phyloP scores from a whole-genome alignment of 1,139 yeast genomes.

The Zygosaccharomyces sapae region DNA sequence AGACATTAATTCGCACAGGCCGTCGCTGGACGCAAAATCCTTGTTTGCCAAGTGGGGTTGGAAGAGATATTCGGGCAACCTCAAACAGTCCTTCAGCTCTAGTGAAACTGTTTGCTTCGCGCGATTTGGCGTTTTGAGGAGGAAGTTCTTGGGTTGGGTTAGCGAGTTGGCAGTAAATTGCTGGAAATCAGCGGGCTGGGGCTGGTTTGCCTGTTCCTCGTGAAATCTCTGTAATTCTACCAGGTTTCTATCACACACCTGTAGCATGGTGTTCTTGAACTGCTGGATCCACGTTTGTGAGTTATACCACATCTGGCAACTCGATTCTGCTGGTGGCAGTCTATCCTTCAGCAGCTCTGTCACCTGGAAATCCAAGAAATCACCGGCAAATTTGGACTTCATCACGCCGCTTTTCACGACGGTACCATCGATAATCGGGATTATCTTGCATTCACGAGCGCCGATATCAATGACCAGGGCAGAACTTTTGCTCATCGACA shows the following conservation, averaged over 20 bases:
- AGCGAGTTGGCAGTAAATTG: slow-evolving; percentile 24
- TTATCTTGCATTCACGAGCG: slow-evolving; percentile 54
- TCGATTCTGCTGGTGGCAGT: slow-evolving; percentile 4
- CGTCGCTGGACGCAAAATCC: slow-evolving; percentile 23
- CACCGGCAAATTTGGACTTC: slow-evolving; percentile 66
- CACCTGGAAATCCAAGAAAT: slow-evolving; percentile 56
- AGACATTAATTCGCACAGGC: slow-evolving; percentile 29
- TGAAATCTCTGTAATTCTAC: slow-evolving; percentile 29
- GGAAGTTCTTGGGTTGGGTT: slow-evolving; percentile 23
- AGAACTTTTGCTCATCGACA: slow-evolving; percentile 62
- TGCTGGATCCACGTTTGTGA: slow-evolving; percentile 33
- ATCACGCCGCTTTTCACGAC: slow-evolving; percentile 57
- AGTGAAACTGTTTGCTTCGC: slow-evolving; percentile 21
- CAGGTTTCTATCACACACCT: slow-evolving; percentile 32
- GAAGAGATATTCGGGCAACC: slow-evolving; percentile 29
- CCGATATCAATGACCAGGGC: slow-evolving; percentile 71
- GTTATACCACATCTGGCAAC: slow-evolving; percentile 26
- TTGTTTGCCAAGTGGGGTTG: slow-evolving; percentile 25
- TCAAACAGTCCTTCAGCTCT: slow-evolving; percentile 27
- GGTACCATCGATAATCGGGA: slow-evolving; percentile 69
- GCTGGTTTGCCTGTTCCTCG: slow-evolving; percentile 24
- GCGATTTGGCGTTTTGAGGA: slow-evolving; percentile 14
- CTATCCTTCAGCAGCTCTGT: slow-evolving; percentile 33
- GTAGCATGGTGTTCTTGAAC: slow-evolving; percentile 30
- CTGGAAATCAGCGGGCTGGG: slow-evolving; percentile 14